Conservation (phyloP, 2,329 filamentous ascomycete species). For the Aspergillus pseudoviridinutans region DNA sequence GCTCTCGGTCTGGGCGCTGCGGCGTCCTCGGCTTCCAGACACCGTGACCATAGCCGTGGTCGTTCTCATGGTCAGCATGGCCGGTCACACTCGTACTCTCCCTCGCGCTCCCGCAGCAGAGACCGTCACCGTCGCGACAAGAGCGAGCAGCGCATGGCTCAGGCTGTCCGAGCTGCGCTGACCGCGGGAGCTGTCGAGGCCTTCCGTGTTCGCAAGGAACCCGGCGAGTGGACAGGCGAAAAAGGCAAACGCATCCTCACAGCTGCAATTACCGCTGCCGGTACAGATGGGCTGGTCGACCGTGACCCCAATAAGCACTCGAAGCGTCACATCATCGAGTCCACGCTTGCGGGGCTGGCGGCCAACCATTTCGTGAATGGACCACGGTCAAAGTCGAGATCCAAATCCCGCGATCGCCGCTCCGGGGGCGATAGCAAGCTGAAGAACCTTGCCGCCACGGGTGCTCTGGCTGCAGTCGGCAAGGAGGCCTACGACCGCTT, state of each 20-base stretch:
- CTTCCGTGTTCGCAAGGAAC: slow-evolving; percentile 83
- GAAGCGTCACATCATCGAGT: slow-evolving; percentile 79
- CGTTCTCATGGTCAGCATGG: slow-evolving; percentile 33
- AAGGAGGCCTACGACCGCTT: slow-evolving; percentile 46
- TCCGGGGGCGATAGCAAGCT: slow-evolving; percentile 43
- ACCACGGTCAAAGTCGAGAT: slow-evolving; percentile 67
- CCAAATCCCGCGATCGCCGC: slow-evolving; percentile 48
- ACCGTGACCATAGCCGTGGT: slow-evolving; percentile 50
- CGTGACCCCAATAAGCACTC: slow-evolving; percentile 66
- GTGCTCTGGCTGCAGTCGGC: slow-evolving; percentile 44
- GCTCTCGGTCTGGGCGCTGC: slow-evolving; percentile 56
- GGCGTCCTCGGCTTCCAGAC: slow-evolving; percentile 31
- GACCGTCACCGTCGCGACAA: slow-evolving; percentile 50
- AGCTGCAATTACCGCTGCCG: slow-evolving; percentile 77
- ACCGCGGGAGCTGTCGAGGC: slow-evolving; percentile 89
- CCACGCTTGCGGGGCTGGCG: slow-evolving; percentile 82
- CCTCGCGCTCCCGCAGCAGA: slow-evolving; percentile 50
- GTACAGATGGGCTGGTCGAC: slow-evolving; percentile 72
- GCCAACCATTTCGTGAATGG: slow-evolving; percentile 85
- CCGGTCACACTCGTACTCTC: slow-evolving; percentile 47
- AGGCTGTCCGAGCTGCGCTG: slow-evolving; percentile 86
- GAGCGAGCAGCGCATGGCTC: slow-evolving; percentile 63
- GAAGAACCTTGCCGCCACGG: slow-evolving; percentile 42
- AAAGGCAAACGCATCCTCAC: slow-evolving; percentile 91
- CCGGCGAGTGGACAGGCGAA: slow-evolving; percentile 82